Conservation (phyloP, 352 stramenopile species). For the Globisporangium splendens region DNA sequence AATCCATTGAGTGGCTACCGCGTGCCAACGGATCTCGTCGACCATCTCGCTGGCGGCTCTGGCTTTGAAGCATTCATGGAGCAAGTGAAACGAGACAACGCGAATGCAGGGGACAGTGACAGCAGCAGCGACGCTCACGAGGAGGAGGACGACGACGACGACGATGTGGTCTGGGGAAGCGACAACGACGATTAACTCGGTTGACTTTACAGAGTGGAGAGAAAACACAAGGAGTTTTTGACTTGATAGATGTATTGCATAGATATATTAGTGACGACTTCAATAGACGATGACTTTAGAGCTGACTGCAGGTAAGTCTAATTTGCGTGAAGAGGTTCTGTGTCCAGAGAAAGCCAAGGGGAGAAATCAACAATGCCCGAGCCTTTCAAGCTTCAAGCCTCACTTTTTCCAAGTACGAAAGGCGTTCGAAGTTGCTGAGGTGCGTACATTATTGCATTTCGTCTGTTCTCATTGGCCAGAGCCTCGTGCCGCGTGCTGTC, state of each 20-base stretch:
- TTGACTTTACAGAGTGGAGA: too few species aligned
- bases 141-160: slow-evolving; percentile 11
- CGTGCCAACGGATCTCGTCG: slow-evolving; percentile 79
- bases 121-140: slow-evolving; percentile 27
- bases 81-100: slow-evolving; percentile 80
- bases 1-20: slow-evolving; percentile 77
- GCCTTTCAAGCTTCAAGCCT: too few species aligned
- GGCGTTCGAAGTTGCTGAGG: too few species aligned
- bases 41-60: slow-evolving; percentile 62
- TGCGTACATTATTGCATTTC: too few species aligned
- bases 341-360: too few species aligned
- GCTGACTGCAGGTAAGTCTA: too few species aligned
- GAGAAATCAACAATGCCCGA: too few species aligned
- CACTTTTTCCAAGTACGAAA: too few species aligned
- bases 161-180: slow-evolving; percentile 15
- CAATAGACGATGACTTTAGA: too few species aligned
- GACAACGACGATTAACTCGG: slow-evolving; percentile 18
- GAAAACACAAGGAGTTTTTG: not conserved
- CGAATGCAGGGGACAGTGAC: slow-evolving; percentile 13
- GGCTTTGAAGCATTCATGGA: slow-evolving; percentile 83
- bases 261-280: slow-evolving; percentile 1
- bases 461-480: too few species aligned
- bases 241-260: slow-evolving; percentile 2
- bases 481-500: too few species aligned
- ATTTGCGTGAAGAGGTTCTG: too few species aligned